Base-by-base conservation (phyloP, 2,329 filamentous ascomycete species). In the Colletotrichum tabaci region DNA sequence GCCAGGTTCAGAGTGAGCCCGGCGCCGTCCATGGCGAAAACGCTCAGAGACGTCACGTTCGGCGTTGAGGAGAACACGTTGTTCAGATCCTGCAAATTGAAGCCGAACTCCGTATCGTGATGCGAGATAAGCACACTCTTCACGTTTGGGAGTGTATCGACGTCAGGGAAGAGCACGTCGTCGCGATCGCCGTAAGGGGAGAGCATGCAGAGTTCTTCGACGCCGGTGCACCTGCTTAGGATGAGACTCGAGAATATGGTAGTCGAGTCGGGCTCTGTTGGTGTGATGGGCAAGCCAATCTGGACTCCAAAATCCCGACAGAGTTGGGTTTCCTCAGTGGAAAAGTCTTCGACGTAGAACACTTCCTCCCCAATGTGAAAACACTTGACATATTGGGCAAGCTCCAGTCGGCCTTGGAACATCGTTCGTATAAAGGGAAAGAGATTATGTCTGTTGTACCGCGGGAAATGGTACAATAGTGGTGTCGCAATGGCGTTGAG, bases 401-500 rank as follows among this genome's bases (percentile, higher is more conserved):
- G 56, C n/a, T 60, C 56, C 15, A 35, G 23, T 9, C 56, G 21
- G 10, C 38, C 12, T 13, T 12, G 12, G 18, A 60, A 46, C 7
- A 60, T 44, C 30, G 56, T 60, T 16, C 40, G 42, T 7, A 44
- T 1, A 7, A 44, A 44, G 6, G 12, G 13, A 16, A 44, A 4
- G 42, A 44, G 42, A 13, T 16, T 16, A 44, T 44, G 12, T 13
- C 16, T 44, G 12, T 4, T 5, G 13, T 13, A 44, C 16, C 9
- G 13, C 12, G 23, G 42, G 40, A 10, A 18, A 35, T 60, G 42
- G 21, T 60, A 60, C 4, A 60, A 23, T 4, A 46, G n/a, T 16
- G 42, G 56, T 42, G 42, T 60, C 21, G 56, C 56, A 21, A 60
- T 60, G 23, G 23, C 26, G 56, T 60, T 60, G 23, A 60, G 38